Evolutionary conservation across 1,139 yeast genomes (phyloP), one percentile per base, ranked within the genome.

Genomic region (Yamadazyma oceani): DNA sequence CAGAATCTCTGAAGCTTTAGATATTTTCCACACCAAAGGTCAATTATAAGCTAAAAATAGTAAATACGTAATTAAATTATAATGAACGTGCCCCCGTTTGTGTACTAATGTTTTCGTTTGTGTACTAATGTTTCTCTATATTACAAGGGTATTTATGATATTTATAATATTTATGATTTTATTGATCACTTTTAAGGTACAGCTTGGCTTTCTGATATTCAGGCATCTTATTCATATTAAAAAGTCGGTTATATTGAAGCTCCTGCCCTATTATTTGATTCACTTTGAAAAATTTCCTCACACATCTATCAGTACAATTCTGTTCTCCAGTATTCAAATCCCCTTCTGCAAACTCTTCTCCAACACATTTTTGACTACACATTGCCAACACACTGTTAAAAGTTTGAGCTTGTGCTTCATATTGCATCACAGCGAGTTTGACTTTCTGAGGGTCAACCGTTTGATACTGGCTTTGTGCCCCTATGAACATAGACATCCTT

Each of bases 1-100:
- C 54, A 87, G 97, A 82, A 78, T 94, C 61, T 54, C 83, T 49
- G 85, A 82, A 68, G 94, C 95, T 62, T 79, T 92, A 66, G 77
- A 73, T 39, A 75, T 86, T 64, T 92, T 92, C 96, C 90, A 82
- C 78, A 75, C 94, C 58, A 73, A 77, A 66, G 66, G 66, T 65
- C 80, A 78, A 66, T 64, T 83, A 57, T 80, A 78, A 58, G 30
- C 34, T 21, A 6, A n/a, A 8, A 8, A 19, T n/a, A 19, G 8
- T 32, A 33, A 31, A 21, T 31, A 31, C 17, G 17, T 26, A 25
- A 25, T 11, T 32, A 12, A 25, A 17, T 25, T 19, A 13, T 32
- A 32, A 32, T 16, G 25, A 23, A 22, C 17, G 11, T 5, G 16
- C 16, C 7, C 21, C n/a, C n/a, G n/a, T n/a, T n/a, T n/a, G n/a